phyloP scores from a whole-genome alignment of 345 rosid genomes.

The Acer yangbiense region DNA sequence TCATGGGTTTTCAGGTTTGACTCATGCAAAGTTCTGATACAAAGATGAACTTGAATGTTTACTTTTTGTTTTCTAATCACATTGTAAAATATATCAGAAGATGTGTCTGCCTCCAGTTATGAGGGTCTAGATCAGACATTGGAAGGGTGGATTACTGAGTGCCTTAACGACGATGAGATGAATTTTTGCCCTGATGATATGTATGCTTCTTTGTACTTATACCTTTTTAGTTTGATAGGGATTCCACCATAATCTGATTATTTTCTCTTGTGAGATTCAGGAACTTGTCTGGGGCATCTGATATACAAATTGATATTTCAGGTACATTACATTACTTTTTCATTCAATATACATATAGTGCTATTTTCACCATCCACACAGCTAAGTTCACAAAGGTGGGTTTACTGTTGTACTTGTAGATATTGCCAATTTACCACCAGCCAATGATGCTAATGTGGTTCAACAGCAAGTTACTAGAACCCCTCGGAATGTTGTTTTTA shows the following conservation, averaged over 20 bases:
- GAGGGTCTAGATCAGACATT: slow-evolving; percentile 58
- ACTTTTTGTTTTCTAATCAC: slow-evolving; percentile 12
- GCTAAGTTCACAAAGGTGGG: slow-evolving; percentile 11
- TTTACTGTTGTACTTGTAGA: slow-evolving; percentile 48
- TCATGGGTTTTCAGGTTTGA: slow-evolving; percentile 71
- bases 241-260: slow-evolving; percentile 24
- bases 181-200: slow-evolving; percentile 52
- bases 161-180: slow-evolving; percentile 67
- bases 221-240: slow-evolving; percentile 17
- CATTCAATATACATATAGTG: neutral
- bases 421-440: slow-evolving; percentile 49
- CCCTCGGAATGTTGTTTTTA: slow-evolving; percentile 65
- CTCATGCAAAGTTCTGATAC: slow-evolving; percentile 17
- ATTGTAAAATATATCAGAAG: slow-evolving; percentile 34
- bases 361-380: neutral
- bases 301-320: slow-evolving; percentile 61
- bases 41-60: slow-evolving; percentile 16
- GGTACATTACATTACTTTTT: slow-evolving; percentile 31
- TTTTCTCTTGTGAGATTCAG: slow-evolving; percentile 38
- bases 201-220: slow-evolving; percentile 47
- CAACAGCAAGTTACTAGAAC: slow-evolving; percentile 55
- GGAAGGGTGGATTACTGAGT: slow-evolving; percentile 75
- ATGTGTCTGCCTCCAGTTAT: slow-evolving; percentile 50
- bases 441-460: slow-evolving; percentile 40
- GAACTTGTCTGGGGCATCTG: slow-evolving; percentile 49